phyloP scores from a whole-genome alignment of 495 filamentous ascomycete species.

The Aeminium ludgeri region DNA sequence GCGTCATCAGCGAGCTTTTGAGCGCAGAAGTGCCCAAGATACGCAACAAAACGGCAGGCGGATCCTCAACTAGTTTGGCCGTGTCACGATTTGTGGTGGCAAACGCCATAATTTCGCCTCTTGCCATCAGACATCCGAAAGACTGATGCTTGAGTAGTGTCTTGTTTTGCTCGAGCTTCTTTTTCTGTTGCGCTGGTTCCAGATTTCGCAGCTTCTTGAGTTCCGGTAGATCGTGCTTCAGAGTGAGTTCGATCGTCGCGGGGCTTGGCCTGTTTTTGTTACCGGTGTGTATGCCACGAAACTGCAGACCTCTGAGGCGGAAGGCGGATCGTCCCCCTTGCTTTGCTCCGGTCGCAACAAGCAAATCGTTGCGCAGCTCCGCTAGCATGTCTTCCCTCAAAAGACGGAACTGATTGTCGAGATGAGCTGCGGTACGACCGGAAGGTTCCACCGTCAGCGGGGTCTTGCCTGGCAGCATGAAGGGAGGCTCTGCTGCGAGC shows the following conservation, averaged over 20 bases:
- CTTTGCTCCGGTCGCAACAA: constrained; percentile 2
- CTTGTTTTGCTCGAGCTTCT: constrained; percentile 31
- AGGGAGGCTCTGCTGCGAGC: constrained; percentile 37
- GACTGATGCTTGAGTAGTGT: constrained; percentile 41
- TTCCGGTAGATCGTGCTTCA: constrained; percentile 25
- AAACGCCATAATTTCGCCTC: constrained; percentile 42
- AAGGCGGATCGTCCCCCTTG: neutral
- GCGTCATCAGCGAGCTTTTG: constrained; percentile 23
- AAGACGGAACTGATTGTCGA: constrained; percentile 69
- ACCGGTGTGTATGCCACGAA: constrained; percentile 14
- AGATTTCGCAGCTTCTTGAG: constrained; percentile 28
- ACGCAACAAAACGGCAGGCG: constrained; percentile 37
- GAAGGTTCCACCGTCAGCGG: constrained; percentile 21
- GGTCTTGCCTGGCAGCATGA: constrained; percentile 35
- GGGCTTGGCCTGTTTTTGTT: neutral
- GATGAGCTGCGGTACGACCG: constrained; percentile 32
- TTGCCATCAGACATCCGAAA: constrained; percentile 41
- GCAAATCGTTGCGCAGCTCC: constrained; percentile 42
- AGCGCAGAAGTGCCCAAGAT: constrained; percentile 32
- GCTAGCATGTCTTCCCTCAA: constrained; percentile 58
- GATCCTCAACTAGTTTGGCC: constrained; percentile 30
- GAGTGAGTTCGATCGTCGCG: constrained; percentile 9
- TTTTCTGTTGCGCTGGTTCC: constrained; percentile 24
- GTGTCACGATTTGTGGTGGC: constrained; percentile 41
- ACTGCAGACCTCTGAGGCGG: neutral